A percentile compares a stretch with the other conserved stretches of the same genome.
These are phyloP conservation scores for Xylaria venustula DNA, from an alignment of 495 filamentous ascomycete species.

Conservation along the genomic window DNA sequence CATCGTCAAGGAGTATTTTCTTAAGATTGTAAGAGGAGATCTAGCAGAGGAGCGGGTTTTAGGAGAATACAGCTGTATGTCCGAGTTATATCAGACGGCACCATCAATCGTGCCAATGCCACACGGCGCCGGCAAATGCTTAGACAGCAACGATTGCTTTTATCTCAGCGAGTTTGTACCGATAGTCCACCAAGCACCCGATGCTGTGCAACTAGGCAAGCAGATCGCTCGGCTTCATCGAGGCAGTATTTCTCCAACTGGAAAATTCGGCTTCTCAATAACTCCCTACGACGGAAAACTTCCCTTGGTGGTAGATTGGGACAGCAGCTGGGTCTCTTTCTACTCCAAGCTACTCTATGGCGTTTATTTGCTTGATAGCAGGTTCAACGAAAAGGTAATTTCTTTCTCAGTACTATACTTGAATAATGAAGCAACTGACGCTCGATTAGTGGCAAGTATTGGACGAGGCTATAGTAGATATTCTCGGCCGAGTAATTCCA, in stretches of 20 bases:
- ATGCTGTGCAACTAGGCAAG: slow-evolving; percentile 1
- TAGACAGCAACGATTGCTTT: not conserved
- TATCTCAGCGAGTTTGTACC: not conserved
- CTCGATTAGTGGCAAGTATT: slow-evolving; percentile 19
- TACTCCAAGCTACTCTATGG: slow-evolving; percentile 19
- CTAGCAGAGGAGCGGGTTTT: not conserved
- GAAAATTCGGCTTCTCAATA: slow-evolving; percentile 20
- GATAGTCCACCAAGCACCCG: not conserved
- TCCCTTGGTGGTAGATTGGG: slow-evolving; percentile 16
- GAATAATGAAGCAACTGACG: too few species aligned
- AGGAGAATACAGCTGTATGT: not conserved
- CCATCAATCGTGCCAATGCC: not conserved
- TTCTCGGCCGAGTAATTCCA: slow-evolving; percentile 28
- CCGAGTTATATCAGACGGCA: not conserved
- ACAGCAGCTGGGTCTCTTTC: slow-evolving; percentile 26
- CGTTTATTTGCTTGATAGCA: not conserved
- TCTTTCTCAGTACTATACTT: too few species aligned
- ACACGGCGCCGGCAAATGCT: not conserved
- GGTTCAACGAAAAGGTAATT: too few species aligned
- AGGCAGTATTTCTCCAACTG: slow-evolving; percentile 12
- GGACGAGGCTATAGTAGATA: slow-evolving; percentile 6
- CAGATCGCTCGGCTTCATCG: slow-evolving; percentile 13
- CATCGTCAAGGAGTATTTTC: too few species aligned
- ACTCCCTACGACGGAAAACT: slow-evolving; percentile 17
- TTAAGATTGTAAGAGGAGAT: not conserved